phyloP scores from a whole-genome alignment of 2,329 filamentous ascomycete genomes.

The Chaetomiaceae sp. region DNA sequence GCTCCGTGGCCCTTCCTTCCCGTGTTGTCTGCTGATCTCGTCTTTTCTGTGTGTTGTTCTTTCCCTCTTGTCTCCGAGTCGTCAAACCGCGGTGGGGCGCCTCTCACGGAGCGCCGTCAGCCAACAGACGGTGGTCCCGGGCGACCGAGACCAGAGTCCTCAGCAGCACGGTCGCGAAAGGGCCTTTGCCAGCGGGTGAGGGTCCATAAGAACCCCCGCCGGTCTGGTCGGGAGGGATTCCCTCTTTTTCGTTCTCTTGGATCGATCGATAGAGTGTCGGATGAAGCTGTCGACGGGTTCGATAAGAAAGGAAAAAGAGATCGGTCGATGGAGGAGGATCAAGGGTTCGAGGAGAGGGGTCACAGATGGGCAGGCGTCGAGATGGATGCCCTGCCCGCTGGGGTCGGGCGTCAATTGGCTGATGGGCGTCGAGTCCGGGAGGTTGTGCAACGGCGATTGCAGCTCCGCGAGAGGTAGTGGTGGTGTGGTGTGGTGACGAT shows the following conservation, averaged over 20 bases:
- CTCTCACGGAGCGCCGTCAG: conserved; percentile 34
- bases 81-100: neutral
- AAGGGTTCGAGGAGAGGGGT: conserved; percentile 2
- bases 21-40: neutral
- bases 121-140: conserved; percentile 46
- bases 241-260: neutral
- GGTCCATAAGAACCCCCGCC: conserved; percentile 36
- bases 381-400: conserved; percentile 5
- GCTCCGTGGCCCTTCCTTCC: conserved; percentile 4
- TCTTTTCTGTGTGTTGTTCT: neutral
- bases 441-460: conserved; percentile 17
- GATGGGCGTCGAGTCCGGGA: conserved; percentile 9
- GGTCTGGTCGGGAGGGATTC: conserved; percentile 6
- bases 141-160: conserved; percentile 49
- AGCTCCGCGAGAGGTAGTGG: neutral
- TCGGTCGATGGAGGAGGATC: neutral
- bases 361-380: conserved; percentile 12
- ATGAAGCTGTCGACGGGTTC: neutral
- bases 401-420: conserved; percentile 22
- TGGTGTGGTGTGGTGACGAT: conserved; percentile 22
- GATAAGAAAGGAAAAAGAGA: neutral
- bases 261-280: conserved; percentile 1
- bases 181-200: conserved; percentile 35
- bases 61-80: neutral
- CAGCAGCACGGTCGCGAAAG: conserved; percentile 59